A percentile compares a stretch with the other conserved stretches of the same genome.
Conservation (phyloP, 1,284 basidiomycete species). For the Hymenochaete sp. region DNA sequence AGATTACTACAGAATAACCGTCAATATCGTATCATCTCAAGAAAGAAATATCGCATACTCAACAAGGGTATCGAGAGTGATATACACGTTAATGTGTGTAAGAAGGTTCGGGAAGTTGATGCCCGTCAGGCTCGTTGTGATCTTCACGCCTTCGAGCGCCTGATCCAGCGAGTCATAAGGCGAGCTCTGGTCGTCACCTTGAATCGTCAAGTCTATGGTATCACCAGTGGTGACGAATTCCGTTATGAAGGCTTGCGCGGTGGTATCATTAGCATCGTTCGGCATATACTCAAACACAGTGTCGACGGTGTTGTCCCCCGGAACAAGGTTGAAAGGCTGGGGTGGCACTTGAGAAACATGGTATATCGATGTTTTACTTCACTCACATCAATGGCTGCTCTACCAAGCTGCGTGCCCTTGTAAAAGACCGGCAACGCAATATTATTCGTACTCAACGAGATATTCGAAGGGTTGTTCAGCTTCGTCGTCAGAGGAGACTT, state of each 20-base stretch:
- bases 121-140: conserved; percentile 43
- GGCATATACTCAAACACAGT: conserved; percentile 67
- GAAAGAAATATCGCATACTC: conserved; percentile 19
- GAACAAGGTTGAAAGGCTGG: conserved; percentile 49
- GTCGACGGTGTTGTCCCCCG: conserved; percentile 46
- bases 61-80: conserved; percentile 41
- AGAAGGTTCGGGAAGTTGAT: conserved; percentile 37
- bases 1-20: conserved; percentile 27
- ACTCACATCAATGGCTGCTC: conserved; percentile 50
- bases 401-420: conserved; percentile 40
- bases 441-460: conserved; percentile 54
- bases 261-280: conserved; percentile 53
- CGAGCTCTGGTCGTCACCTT: conserved; percentile 50
- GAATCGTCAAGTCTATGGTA: conserved; percentile 42
- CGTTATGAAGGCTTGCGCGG: conserved; percentile 52
- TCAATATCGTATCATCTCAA: background rate
- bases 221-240: conserved; percentile 46
- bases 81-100: conserved; percentile 38
- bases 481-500: conserved; percentile 43
- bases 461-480: conserved; percentile 59
- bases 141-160: conserved; percentile 48
- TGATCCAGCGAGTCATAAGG: conserved; percentile 55
- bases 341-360: background rate
- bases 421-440: conserved; percentile 54
- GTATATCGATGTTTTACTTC: background rate